Evolutionary conservation across 306 rosid genomes (phyloP).

Genomic region (Vigna mungo): DNA sequence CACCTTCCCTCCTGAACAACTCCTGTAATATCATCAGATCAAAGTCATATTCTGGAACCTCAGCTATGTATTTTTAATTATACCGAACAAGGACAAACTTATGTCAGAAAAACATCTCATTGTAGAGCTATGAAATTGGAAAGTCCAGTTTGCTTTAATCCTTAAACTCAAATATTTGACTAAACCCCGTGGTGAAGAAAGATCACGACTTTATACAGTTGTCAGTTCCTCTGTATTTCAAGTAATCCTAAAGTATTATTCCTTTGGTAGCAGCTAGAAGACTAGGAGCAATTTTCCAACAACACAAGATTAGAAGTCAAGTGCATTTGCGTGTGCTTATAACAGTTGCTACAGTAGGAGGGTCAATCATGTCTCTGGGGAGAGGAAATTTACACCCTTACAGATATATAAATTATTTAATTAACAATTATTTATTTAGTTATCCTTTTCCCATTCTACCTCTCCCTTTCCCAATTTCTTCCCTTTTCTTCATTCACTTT

Average conservation of each 20-base stretch:
- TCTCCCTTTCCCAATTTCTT: too few species aligned
- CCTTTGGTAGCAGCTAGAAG: slow-evolving; percentile 10
- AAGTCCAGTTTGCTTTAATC: slow-evolving; percentile 23
- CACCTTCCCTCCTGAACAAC: slow-evolving; percentile 53
- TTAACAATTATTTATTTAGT: too few species aligned
- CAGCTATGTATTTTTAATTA: slow-evolving; percentile 18
- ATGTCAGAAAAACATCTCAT: slow-evolving; percentile 6
- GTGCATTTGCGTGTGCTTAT: neutral
- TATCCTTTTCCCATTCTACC: too few species aligned
- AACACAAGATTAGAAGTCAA: slow-evolving; percentile 3
- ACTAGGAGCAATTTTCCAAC: slow-evolving; percentile 17
- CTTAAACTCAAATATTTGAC: neutral
- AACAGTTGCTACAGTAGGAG: too few species aligned
- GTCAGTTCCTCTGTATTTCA: slow-evolving; percentile 24
- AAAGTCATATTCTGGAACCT: slow-evolving; percentile 36
- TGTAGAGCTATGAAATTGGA: neutral
- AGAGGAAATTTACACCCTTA: too few species aligned
- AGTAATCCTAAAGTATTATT: slow-evolving; percentile 1
- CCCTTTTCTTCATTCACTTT: too few species aligned
- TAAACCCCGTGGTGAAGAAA: neutral
- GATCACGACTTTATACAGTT: neutral
- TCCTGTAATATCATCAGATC: slow-evolving; percentile 45
- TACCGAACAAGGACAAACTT: slow-evolving; percentile 5
- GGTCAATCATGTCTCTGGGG: too few species aligned
- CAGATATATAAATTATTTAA: too few species aligned